Base-by-base conservation (phyloP, 1,284 basidiomycete genomes). In the Naganishia liquefaciens region DNA sequence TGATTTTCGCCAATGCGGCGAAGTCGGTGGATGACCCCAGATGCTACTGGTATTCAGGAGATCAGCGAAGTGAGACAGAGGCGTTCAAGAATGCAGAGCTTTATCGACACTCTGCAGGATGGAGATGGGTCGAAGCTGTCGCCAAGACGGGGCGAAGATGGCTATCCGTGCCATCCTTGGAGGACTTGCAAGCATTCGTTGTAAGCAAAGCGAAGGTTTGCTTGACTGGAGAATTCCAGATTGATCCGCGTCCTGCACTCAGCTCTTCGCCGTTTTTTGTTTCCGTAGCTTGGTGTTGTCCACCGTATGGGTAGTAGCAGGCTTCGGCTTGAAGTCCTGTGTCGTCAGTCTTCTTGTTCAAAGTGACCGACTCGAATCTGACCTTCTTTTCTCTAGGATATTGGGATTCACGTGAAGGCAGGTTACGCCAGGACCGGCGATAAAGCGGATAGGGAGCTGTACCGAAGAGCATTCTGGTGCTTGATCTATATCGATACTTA, bases 401-500 rank as follows among this genome's bases (percentile, higher is more conserved):
- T 79, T 30, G 77, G 76, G 17, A 75, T 79, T n/a, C 77, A 79
- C 64, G 71, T 77, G 3, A 72, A 73, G 25, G 72, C 73, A 1
- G 76, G 74, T 2, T 68, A 76, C 39, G 49, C 73, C 15, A 25
- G 72, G 72, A 52, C 70, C 70, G 39, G 67, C 72, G 70, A 73
- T 74, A 69, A 76, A 68, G 63, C 75, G 68, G 81, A 88, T 62
- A 82, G 86, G 57, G 88, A 91, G 68, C 76, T 89, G 23, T 88
- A 86, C 83, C 89, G 87, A 68, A 83, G 90, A 3, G 87, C 85
- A 1, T 93, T 93, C 75, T 92, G 90, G 90, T 89, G 73, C 54
- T 63, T 77, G 37, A 75, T 76, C 66, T 75, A 78, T 63, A 72
- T 79, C 55, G 78, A 80, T 62, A 81, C 88, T 46, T 76, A 82